Evolutionary conservation across 176 grass and related monocot genomes (phyloP).

Genomic region (Chloris gayana): DNA sequence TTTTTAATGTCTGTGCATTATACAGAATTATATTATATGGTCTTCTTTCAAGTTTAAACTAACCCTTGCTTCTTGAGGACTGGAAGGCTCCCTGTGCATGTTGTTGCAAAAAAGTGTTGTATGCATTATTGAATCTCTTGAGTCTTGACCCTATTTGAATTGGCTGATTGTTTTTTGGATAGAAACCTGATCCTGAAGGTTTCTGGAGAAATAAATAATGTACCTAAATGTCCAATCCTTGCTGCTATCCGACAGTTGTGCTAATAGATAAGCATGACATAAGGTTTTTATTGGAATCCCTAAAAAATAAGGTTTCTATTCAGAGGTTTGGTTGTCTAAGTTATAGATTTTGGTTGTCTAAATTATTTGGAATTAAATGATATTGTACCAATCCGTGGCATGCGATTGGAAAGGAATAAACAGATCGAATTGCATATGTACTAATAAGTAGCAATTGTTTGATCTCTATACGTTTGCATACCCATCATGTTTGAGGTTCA

Average conservation of each 20-base stretch:
- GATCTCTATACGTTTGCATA: background rate
- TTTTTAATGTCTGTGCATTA: no score
- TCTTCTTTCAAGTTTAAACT: no score
- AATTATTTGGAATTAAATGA: background rate
- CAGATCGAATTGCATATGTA: background rate
- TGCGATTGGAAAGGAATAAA: background rate
- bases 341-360: background rate
- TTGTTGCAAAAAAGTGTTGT: background rate
- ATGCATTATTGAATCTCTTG: slow-evolving; percentile 4
- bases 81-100: background rate
- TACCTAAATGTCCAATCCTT: background rate
- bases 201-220: background rate
- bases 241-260: background rate
- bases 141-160: slow-evolving; percentile 19
- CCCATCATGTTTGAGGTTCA: background rate
- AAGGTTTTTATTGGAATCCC: background rate
- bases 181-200: background rate
- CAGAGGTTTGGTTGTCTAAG: background rate
- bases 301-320: background rate
- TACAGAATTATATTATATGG: no score
- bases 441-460: background rate
- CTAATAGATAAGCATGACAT: background rate
- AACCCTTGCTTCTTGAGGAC: background rate
- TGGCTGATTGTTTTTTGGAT: background rate
- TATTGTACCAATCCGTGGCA: background rate